Evolutionary conservation across 805 yeast genomes (phyloP).

Genomic region (Yarrowia keelungensis): DNA sequence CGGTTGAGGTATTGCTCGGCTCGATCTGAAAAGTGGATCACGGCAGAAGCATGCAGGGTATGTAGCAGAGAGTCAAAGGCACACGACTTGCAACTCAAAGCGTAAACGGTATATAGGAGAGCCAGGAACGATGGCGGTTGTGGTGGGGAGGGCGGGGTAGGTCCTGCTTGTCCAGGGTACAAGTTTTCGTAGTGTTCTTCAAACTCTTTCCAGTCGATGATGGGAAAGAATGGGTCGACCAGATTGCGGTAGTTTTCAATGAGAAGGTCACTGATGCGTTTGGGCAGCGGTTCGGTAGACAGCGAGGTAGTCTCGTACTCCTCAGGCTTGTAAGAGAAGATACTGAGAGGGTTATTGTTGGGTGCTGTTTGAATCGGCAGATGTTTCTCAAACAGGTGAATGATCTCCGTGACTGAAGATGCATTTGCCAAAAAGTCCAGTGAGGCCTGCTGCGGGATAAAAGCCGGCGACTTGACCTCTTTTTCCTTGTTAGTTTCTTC

Average conservation of each 20-base stretch:
- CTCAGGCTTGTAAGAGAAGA: conserved; percentile 21
- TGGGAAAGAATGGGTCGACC: conserved; percentile 30
- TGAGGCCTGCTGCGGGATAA: neutral
- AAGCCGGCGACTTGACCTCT: conserved; percentile 12
- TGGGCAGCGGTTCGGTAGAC: conserved; percentile 15
- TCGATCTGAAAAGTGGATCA: conserved; percentile 7
- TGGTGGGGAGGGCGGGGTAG: conserved; percentile 18
- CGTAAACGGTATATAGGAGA: conserved; percentile 11
- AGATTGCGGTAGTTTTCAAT: conserved; percentile 6
- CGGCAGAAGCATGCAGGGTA: conserved; percentile 21
- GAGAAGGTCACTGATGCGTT: conserved; percentile 12
- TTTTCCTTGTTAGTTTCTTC: conserved; percentile 3
- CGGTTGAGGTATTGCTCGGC: conserved; percentile 30
- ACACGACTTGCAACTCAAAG: conserved; percentile 28
- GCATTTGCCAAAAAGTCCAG: conserved; percentile 14
- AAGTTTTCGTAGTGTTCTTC: conserved; percentile 29
- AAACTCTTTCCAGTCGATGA: conserved; percentile 32
- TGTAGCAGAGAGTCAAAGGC: conserved; percentile 21
- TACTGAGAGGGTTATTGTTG: conserved; percentile 22
- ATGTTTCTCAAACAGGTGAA: conserved; percentile 15
- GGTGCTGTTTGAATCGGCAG: conserved; percentile 8
- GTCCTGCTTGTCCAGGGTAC: conserved; percentile 13
- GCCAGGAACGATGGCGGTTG: conserved; percentile 20
- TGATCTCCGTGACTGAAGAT: neutral
- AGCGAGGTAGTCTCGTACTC: conserved; percentile 2